A percentile compares a stretch with the other conserved stretches of the same genome.
phyloP scores from a whole-genome alignment of 768 basidiomycete genomes.

The Hygrocybe punicea region DNA sequence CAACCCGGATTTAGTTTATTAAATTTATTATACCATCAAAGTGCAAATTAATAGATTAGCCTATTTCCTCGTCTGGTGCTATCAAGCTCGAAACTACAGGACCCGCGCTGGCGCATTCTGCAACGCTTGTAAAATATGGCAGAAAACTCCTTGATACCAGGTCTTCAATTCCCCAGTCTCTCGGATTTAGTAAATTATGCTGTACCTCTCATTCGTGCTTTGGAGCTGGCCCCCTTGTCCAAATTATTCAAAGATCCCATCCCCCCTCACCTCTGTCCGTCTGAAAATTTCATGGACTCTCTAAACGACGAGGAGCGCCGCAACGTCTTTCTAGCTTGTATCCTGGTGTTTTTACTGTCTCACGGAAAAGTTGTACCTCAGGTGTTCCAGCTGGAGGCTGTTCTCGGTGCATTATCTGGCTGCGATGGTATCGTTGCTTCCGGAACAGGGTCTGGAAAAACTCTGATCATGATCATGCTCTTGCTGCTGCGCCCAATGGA shows the following conservation, averaged over 20 bases:
- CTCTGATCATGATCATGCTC: constrained; percentile 25
- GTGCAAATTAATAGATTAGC: too few relatives aligned
- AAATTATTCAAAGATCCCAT: not conserved
- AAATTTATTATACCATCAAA: too few relatives aligned
- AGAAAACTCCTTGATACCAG: too few relatives aligned
- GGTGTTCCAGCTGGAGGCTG: constrained; percentile 6
- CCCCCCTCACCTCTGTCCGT: not conserved
- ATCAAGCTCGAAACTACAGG: too few relatives aligned
- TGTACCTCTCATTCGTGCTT: too few relatives aligned
- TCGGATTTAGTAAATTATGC: too few relatives aligned
- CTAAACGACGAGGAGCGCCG: not conserved
- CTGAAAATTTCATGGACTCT: not conserved
- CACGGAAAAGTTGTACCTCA: not conserved
- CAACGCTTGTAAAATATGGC: too few relatives aligned
- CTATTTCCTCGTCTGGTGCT: too few relatives aligned
- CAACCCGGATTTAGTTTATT: too few relatives aligned
- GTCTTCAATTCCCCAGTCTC: too few relatives aligned
- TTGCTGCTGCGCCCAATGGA: constrained; percentile 17
- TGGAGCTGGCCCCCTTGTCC: not conserved
- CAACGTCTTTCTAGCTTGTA: not conserved
- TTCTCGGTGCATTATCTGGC: constrained; percentile 5
- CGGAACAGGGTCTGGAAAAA: too few relatives aligned
- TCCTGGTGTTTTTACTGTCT: not conserved
- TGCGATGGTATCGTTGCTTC: constrained; percentile 23
- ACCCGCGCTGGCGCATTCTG: too few relatives aligned